Base-by-base conservation (phyloP, 1,139 yeast species). In the Hyphopichia khmerensis region DNA sequence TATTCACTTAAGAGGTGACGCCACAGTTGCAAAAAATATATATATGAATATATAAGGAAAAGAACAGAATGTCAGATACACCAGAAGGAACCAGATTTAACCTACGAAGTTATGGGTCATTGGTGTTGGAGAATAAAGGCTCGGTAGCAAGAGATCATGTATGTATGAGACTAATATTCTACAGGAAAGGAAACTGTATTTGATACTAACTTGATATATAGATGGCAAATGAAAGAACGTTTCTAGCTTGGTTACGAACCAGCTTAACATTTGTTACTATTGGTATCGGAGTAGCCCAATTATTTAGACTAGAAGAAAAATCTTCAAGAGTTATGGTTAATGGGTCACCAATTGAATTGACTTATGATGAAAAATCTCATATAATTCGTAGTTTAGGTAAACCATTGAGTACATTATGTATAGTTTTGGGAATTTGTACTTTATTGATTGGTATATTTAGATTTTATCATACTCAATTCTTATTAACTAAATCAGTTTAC, bases 221-320 rank as follows among this genome's bases (percentile, higher is more conserved):
- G 40, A 57, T 87, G 62, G 91, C 95, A 14, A 86, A 85, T 56
- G 95, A 87, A 57, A 67, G 95, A 45, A 87, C 95, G 1, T 81
- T 80, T 45, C 65, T 87, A n/a, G 93, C 95, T 1, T 87, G 93
- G 87, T 62, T 83, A 33, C 70, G 95, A 46, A 86, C 95, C 0
- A 67, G 74, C 3, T 55, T 72, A 23, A 63, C 74, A 13, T 69
- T 72, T 46, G 62, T 71, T 7, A 67, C 75, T n/a, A 61, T 71
- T 33, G 77, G 77, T 1, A 63, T 72, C 16, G 77, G 73, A 2
- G 62, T 70, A 17, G 67, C 75, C 4, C 77, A 72, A 49, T 59
- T 72, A 42, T 69, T 70, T 49, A 55, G 73, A 40, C 48, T 71
- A 30, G 71, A 67, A 35, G 46, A 46, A 7, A 54, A 55, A 37